Percentiles rank a stretch among this genome's conserved stretches.
phyloP scores from a whole-genome alignment of 1,139 yeast species.

The Pichia sp. region DNA sequence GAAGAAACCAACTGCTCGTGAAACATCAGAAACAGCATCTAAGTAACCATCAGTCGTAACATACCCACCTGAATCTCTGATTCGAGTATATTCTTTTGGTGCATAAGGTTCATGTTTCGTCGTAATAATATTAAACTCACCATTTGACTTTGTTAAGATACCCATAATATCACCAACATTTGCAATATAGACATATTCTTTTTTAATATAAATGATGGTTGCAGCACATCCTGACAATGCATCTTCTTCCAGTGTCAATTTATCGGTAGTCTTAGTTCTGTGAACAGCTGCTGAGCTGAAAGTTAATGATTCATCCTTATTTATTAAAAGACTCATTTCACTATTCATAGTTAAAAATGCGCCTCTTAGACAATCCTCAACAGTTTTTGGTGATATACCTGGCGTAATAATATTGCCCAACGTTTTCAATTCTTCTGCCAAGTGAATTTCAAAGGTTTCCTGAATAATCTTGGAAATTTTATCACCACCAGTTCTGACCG shows the following conservation, averaged over 20 bases:
- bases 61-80: conserved; percentile 86
- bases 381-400: conserved; percentile 37
- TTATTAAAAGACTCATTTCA: conserved; percentile 53
- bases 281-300: conserved; percentile 32
- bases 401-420: conserved; percentile 40
- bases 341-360: conserved; percentile 76
- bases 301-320: conserved; percentile 28
- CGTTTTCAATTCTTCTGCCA: conserved; percentile 56
- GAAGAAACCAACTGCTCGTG: conserved; percentile 90
- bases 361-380: conserved; percentile 67
- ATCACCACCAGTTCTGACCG: conserved; percentile 52
- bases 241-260: conserved; percentile 49
- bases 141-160: conserved; percentile 69
- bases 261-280: conserved; percentile 32
- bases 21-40: conserved; percentile 75
- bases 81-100: conserved; percentile 74
- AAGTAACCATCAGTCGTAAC: conserved; percentile 81
- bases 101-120: conserved; percentile 81
- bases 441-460: conserved; percentile 56
- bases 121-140: conserved; percentile 69
- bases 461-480: conserved; percentile 69
- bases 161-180: conserved; percentile 91
- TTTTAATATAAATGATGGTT: conserved; percentile 72
- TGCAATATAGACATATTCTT: conserved; percentile 67
- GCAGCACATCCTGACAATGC: conserved; percentile 81